A percentile compares a stretch with the other conserved stretches of the same genome.
Conservation (phyloP, 108 stramenopile species). For the Discostella pseudostelligera region DNA sequence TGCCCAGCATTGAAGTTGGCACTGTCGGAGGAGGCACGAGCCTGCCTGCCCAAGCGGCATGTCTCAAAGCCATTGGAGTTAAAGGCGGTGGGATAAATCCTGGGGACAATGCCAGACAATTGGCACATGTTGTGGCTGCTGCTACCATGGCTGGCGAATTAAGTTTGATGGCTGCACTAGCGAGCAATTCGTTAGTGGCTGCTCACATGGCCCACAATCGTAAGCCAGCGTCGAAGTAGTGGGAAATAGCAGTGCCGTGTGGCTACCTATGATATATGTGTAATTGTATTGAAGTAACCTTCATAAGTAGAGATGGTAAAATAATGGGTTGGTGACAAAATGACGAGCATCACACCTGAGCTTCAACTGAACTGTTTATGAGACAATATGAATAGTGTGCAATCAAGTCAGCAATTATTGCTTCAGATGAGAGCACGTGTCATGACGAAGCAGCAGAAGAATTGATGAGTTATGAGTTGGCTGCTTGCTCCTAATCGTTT, state of each 20-base stretch:
- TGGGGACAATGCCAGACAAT: constrained; percentile 89
- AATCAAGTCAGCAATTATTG: too few species aligned
- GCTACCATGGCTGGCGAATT: constrained; percentile 97
- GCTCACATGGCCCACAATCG: constrained; percentile 91
- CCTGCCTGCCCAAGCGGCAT: constrained; percentile 92
- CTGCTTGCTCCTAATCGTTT: too few species aligned
- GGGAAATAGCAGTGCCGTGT: neutral
- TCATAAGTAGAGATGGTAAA: too few species aligned
- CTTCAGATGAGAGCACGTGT: too few species aligned
- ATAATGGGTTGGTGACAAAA: too few species aligned
- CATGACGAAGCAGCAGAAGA: too few species aligned
- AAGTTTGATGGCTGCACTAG: constrained; percentile 93
- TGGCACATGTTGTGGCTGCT: constrained; percentile 93
- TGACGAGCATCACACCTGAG: too few species aligned
- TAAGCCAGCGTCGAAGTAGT: constrained; percentile 63
- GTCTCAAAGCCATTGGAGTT: constrained; percentile 91
- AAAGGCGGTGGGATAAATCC: constrained; percentile 82
- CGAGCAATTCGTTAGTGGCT: constrained; percentile 85
- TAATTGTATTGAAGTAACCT: too few species aligned
- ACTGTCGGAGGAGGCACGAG: constrained; percentile 98
- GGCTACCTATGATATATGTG: neutral
- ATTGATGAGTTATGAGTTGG: too few species aligned
- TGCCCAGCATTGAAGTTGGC: constrained; percentile 98
- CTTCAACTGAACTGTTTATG: too few species aligned
- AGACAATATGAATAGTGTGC: too few species aligned